These are phyloP conservation scores for Botrytis fabae DNA, from an alignment of 2,329 filamentous ascomycete species.

Conservation along the genomic window DNA sequence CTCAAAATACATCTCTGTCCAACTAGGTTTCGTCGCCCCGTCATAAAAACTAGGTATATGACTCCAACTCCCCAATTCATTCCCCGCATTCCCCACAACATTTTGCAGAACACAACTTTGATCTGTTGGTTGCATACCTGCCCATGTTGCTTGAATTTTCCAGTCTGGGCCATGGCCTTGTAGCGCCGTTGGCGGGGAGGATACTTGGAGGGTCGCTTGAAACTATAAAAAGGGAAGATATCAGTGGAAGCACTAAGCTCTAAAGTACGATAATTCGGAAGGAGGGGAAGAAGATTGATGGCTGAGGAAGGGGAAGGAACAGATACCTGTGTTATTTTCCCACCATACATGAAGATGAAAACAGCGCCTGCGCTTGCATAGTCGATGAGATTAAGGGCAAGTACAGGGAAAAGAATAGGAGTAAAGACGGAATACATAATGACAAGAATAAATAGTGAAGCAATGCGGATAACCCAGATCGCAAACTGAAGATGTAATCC, in stretches of 20 bases:
- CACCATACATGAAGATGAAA: conserved; percentile 10
- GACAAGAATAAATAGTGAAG: neutral
- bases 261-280: neutral
- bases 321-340: conserved; percentile 14
- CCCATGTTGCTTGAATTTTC: conserved; percentile 11
- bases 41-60: conserved; percentile 20
- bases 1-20: conserved; percentile 14
- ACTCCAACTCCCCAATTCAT: conserved; percentile 7
- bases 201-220: neutral
- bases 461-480: neutral
- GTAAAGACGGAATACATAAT: neutral
- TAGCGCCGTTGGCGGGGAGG: conserved; percentile 6
- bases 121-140: neutral
- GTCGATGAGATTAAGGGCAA: neutral
- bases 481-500: neutral
- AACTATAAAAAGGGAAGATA: neutral
- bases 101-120: conserved; percentile 30
- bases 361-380: neutral
- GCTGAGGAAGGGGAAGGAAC: no score
- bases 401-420: neutral
- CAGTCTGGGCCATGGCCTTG: conserved; percentile 4
- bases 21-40: conserved; percentile 10
- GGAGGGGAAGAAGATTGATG: neutral
- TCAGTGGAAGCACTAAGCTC: neutral
- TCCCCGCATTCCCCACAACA: conserved; percentile 15